Base-by-base conservation (phyloP, 1,139 yeast species). In the Blastobotrys arbuscula region DNA sequence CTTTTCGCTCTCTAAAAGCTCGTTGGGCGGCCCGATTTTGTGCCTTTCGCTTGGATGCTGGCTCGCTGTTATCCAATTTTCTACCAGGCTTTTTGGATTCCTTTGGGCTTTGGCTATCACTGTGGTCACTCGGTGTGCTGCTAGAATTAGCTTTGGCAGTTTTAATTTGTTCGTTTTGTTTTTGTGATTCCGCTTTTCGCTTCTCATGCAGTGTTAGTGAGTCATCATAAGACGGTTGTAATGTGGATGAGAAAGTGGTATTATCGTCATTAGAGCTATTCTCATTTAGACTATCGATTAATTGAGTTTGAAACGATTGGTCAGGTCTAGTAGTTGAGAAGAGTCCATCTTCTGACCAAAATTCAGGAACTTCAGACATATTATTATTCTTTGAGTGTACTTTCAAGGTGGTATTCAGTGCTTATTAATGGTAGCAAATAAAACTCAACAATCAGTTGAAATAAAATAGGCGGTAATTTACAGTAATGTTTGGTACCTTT, bases 1-100 rank as follows among this genome's bases (percentile, higher is more conserved):
- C 97, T 66, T 92, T 92, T 55, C 98, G 78, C 67, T 92, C 97
- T 53, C 98, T 75, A 67, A 89, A 92, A 9, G 97, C 97, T 50
- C 97, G 75, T 68, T 92, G 98, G 19, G 98, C 98, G 7, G 97
- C 97, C 61, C 98, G 76, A 67, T 92, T 92, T 69, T 92, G 98
- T 1, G 97, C 97, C 19, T 96, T 88, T 59, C 98, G 75, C 72
- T 88, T 90, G 59, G 82, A 81, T 57, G 74, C 77, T 3, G 96
- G 96, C 63, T 85, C 95, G 2, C 84, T 77, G 16, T 82, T 84
- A 50, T 83, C 72, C 0, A 86, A 89, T 70, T 86, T 88, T 54
- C 96, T 75, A 3, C 86, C 86, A 0, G 83, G 81, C 56, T 75
- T 76, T 47, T 53, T 55, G 18, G 33, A 40, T 5, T 40, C 45